These are phyloP conservation scores for Boletus tomentosulus DNA, from an alignment of 768 basidiomycete species.

Conservation along the genomic window DNA sequence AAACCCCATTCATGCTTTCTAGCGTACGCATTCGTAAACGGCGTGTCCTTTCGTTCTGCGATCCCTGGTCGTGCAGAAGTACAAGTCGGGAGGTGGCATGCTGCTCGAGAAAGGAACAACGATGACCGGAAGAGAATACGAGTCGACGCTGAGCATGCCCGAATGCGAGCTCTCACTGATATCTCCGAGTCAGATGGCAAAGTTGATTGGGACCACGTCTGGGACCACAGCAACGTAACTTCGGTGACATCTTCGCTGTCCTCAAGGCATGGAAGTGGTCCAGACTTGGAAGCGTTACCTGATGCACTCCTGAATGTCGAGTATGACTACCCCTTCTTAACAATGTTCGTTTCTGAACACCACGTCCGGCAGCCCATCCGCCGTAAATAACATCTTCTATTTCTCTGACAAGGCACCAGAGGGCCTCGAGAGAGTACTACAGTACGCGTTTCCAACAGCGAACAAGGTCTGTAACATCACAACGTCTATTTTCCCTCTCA, in stretches of 20 bases:
- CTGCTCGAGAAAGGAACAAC: constrained; percentile 36
- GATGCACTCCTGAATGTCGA: constrained; percentile 33
- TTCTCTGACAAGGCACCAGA: constrained; percentile 57
- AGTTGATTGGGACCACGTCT: constrained; percentile 50
- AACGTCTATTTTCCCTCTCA: background rate
- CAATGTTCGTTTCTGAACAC: background rate
- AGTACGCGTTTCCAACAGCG: constrained; percentile 38
- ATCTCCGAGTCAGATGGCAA: constrained; percentile 2
- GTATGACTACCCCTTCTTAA: constrained; percentile 14
- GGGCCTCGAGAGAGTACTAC: constrained; percentile 46
- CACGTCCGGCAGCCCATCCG: constrained; percentile 13
- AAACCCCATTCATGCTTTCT: constrained; percentile 50
- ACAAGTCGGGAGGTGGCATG: constrained; percentile 73
- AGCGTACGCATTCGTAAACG: constrained; percentile 44
- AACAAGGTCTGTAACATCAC: constrained; percentile 41
- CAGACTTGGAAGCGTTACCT: constrained; percentile 30
- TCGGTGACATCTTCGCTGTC: background rate
- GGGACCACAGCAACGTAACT: constrained; percentile 34
- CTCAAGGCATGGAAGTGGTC: background rate
- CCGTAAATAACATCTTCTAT: constrained; percentile 39
- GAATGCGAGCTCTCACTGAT: constrained; percentile 2
- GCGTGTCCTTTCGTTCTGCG: constrained; percentile 56
- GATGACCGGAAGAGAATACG: background rate
- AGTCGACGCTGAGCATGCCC: background rate
- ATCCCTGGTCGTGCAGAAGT: constrained; percentile 54